Evolutionary conservation across 345 rosid species (phyloP), one percentile per base, ranked within the genome.

Genomic region (Cardiospermum halicacabum): DNA sequence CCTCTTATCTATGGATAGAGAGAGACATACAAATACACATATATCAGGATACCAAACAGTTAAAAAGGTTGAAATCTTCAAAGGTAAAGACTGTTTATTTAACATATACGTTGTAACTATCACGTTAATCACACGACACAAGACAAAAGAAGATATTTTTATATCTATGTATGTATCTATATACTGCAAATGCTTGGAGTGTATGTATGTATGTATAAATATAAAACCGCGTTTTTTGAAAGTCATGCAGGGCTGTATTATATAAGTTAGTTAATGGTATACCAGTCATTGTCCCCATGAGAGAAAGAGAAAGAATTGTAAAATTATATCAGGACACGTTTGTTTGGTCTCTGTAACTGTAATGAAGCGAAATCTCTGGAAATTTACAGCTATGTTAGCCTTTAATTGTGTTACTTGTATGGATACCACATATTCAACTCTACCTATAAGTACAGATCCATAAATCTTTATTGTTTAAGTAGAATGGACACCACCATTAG

Each of bases 211-310:
- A 19, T 47, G n/a, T 47, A 16, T 47, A 21, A 16, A 11, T 47
- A 7, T n/a, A 45, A 84, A 84, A 75, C 86, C 84, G 86, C 81
- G 86, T 84, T 15, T 67, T 75, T 78, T 82, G 83, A 75, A 77
- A 62, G 67, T 69, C 75, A 60, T 0, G 11, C 8, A 45, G 59
- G 56, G 64, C 71, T 43, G 56, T 68, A 27, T 25, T 31, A 22
- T n/a, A n/a, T n/a, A n/a, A n/a, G 2, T 22, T n/a, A 11, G 50
- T 45, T 2, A 28, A 7, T 34, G 65, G 62, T 9, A 18, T 58
- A 42, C 62, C 43, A 40, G 69, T 62, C 71, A 57, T 50, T 18
- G 59, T 71, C 69, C 25, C 36, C 11, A 4, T 34, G 6, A 5
- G 39, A 3, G n/a, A 24, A 4, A 15, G 43, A 9, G 43, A 39